A percentile compares a stretch with the other conserved stretches of the same genome.
phyloP scores from a whole-genome alignment of 1,284 basidiomycete species.

The Blastosporella zonata region DNA sequence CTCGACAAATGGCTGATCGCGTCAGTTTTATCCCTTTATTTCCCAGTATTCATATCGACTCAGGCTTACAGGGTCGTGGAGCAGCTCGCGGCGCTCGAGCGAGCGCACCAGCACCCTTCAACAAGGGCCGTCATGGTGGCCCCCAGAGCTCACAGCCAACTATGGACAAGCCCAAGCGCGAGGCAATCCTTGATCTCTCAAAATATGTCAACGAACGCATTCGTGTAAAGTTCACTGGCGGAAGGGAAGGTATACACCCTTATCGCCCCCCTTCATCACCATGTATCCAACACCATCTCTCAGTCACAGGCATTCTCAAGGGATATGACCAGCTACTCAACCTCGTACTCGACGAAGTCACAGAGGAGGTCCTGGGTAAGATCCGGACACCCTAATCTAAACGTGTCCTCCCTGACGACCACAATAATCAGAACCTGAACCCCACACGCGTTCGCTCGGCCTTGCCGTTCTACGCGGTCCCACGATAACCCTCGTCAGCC shows the following conservation, averaged over 20 bases:
- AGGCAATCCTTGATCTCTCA: constrained; percentile 93
- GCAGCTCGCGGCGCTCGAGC: constrained; percentile 47
- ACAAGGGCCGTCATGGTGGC: constrained; percentile 43
- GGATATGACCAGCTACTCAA: constrained; percentile 97
- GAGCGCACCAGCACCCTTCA: constrained; percentile 33
- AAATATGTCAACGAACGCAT: constrained; percentile 93
- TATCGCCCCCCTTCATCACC: neutral
- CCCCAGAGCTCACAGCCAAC: constrained; percentile 44
- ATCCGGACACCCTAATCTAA: constrained; percentile 6
- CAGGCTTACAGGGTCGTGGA: constrained; percentile 62
- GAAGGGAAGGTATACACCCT: constrained; percentile 76
- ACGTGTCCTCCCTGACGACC: constrained; percentile 2
- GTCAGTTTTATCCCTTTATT: constrained; percentile 42
- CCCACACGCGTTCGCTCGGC: constrained; percentile 68
- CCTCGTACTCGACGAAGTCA: constrained; percentile 89
- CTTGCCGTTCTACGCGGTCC: constrained; percentile 89
- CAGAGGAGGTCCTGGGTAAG: constrained; percentile 72
- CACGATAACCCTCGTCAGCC: constrained; percentile 88
- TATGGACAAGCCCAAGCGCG: constrained; percentile 88
- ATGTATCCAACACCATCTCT: neutral
- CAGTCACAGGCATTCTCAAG: constrained; percentile 91
- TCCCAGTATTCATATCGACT: too few relatives aligned
- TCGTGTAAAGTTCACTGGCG: constrained; percentile 95
- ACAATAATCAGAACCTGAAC: constrained; percentile 55
- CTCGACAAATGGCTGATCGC: constrained; percentile 53